phyloP scores from a whole-genome alignment of 2,329 filamentous ascomycete species.

The Ascochyta pisi region DNA sequence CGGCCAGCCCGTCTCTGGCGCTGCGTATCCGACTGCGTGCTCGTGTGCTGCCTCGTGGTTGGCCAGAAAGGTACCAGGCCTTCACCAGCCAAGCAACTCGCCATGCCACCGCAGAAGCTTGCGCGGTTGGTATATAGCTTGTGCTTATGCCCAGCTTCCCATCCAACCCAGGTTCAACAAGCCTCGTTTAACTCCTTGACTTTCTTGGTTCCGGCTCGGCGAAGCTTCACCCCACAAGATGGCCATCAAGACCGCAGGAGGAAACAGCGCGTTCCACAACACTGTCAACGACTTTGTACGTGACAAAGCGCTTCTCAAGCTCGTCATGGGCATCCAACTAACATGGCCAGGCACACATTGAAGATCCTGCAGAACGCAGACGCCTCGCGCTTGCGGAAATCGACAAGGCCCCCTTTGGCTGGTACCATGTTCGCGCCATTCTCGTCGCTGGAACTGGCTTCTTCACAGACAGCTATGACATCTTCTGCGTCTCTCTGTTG shows the following conservation, averaged over 20 bases:
- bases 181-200: slow-evolving; percentile 23
- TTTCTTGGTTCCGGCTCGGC: slow-evolving; percentile 25
- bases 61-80: not conserved
- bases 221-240: slow-evolving; percentile 21
- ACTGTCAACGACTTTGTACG: slow-evolving; percentile 73
- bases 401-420: slow-evolving; percentile 81
- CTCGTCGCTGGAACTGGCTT: slow-evolving; percentile 82
- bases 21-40: slow-evolving; percentile 17
- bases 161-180: slow-evolving; percentile 14
- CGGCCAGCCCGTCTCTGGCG: slow-evolving; percentile 11
- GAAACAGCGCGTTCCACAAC: slow-evolving; percentile 43
- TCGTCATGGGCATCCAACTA: not conserved
- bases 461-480: slow-evolving; percentile 81
- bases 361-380: slow-evolving; percentile 79
- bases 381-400: slow-evolving; percentile 81
- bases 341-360: slow-evolving; percentile 53
- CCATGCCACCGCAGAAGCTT: slow-evolving; percentile 6
- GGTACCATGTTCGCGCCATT: slow-evolving; percentile 80
- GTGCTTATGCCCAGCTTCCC: slow-evolving; percentile 13
- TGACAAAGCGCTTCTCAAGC: not conserved
- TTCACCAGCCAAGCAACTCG: slow-evolving; percentile 11
- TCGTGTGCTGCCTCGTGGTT: slow-evolving; percentile 11
- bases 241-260: slow-evolving; percentile 32
- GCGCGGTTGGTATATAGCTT: slow-evolving; percentile 15
- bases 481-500: slow-evolving; percentile 60